Conservation (phyloP, 352 stramenopile species). For the Phytophthora pistaciae region DNA sequence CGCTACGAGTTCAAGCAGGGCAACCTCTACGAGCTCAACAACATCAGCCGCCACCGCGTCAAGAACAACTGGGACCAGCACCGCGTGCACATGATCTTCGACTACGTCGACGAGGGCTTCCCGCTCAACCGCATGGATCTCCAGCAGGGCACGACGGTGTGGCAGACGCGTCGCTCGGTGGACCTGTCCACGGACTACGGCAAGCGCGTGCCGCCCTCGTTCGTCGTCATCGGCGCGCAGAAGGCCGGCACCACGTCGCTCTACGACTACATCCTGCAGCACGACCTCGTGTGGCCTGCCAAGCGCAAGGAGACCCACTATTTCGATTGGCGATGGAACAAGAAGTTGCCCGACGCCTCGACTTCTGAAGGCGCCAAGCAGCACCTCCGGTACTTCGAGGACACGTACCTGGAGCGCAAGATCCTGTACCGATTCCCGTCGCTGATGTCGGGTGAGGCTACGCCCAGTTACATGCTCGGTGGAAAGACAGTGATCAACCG, state of each 20-base stretch:
- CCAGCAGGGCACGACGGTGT: constrained; percentile 90
- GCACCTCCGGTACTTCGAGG: constrained; percentile 76
- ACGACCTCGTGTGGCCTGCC: constrained; percentile 93
- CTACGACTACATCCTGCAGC: constrained; percentile 98
- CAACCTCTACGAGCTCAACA: constrained; percentile 99
- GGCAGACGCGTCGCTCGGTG: constrained; percentile 96
- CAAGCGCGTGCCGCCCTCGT: constrained; percentile 86
- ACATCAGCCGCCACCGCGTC: constrained; percentile 96
- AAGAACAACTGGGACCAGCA: constrained; percentile 93
- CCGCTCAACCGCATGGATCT: constrained; percentile 78
- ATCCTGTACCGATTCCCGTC: constrained; percentile 89
- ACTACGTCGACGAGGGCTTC: constrained; percentile 95
- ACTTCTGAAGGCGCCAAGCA: constrained; percentile 62
- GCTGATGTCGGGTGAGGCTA: constrained; percentile 94
- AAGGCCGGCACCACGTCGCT: constrained; percentile 98
- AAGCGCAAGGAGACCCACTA: constrained; percentile 98
- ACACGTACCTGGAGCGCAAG: constrained; percentile 88
- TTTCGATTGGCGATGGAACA: constrained; percentile 98
- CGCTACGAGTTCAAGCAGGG: constrained; percentile 94
- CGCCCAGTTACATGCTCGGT: constrained; percentile 92
- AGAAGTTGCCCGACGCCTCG: constrained; percentile 57
- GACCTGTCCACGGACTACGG: constrained; percentile 91
- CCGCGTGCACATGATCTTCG: constrained; percentile 98
- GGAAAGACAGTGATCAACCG: constrained; percentile 76
- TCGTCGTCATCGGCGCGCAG: constrained; percentile 96